Percentiles rank a stretch among this genome's conserved stretches.
Conservation (phyloP, 2,329 filamentous ascomycete genomes). For the Claviceps maximensis region DNA sequence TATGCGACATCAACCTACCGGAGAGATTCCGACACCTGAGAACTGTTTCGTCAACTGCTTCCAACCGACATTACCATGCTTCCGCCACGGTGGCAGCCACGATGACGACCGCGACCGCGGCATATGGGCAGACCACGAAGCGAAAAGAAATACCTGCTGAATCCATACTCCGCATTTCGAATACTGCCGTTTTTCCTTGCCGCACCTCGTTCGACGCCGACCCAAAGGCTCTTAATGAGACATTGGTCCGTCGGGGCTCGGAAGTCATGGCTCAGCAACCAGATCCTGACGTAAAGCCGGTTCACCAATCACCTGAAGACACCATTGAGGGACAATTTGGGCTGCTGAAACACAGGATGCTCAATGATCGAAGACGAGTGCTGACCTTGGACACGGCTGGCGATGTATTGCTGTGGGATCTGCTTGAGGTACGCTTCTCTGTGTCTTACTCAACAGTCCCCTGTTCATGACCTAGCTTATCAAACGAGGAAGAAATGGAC, state of each 20-base stretch:
- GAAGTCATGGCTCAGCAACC: constrained; percentile 16
- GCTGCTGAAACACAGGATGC: constrained; percentile 78
- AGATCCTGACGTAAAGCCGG: constrained; percentile 36
- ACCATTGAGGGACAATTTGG: constrained; percentile 93
- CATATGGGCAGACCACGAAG: constrained; percentile 19
- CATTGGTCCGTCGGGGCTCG: constrained; percentile 25
- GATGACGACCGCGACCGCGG: constrained; percentile 18
- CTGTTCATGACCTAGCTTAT: not conserved
- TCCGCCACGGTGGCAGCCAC: constrained; percentile 18
- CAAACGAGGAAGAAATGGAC: not conserved
- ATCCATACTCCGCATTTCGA: constrained; percentile 70
- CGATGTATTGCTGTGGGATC: constrained; percentile 89
- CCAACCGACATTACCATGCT: constrained; percentile 20
- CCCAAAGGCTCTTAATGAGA: constrained; percentile 33
- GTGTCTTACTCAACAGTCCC: not conserved
- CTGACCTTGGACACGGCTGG: constrained; percentile 89
- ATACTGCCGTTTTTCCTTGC: constrained; percentile 63
- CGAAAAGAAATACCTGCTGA: constrained; percentile 61
- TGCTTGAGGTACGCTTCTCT: constrained; percentile 52
- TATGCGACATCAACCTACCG: constrained; percentile 53
- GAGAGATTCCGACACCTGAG: constrained; percentile 37
- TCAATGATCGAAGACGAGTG: constrained; percentile 82
- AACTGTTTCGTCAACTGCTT: constrained; percentile 32
- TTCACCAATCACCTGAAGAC: constrained; percentile 57
- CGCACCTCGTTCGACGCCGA: constrained; percentile 41